Conservation (phyloP, 2,329 filamentous ascomycete species). For the Epichloe typhina region DNA sequence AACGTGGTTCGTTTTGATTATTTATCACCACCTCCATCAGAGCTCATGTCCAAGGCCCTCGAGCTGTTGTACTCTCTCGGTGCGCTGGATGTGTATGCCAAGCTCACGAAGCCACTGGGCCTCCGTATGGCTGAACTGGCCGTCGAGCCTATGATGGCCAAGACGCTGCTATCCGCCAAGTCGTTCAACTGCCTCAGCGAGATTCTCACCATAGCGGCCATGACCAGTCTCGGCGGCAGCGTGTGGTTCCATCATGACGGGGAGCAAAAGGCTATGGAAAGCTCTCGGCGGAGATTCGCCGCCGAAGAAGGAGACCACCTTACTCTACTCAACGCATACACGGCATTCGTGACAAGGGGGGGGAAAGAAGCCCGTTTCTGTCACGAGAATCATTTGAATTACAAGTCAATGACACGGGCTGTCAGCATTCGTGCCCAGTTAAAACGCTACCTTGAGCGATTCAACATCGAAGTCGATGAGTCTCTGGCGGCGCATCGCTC, state of each 20-base stretch:
- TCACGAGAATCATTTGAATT: constrained; percentile 75
- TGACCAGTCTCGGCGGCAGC: constrained; percentile 74
- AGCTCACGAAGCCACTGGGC: constrained; percentile 80
- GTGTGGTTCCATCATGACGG: constrained; percentile 74
- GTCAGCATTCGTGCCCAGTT: constrained; percentile 80
- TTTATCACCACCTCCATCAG: constrained; percentile 70
- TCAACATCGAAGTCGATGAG: constrained; percentile 60
- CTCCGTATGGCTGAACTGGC: constrained; percentile 85
- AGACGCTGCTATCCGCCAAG: constrained; percentile 64
- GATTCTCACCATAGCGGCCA: constrained; percentile 82
- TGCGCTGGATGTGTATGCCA: constrained; percentile 78
- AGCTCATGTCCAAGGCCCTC: constrained; percentile 72
- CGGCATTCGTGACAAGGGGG: constrained; percentile 71
- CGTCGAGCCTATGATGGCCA: constrained; percentile 91
- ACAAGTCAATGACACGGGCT: constrained; percentile 67
- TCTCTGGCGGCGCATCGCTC: constrained; percentile 28
- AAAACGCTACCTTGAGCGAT: constrained; percentile 74
- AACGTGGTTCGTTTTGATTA: constrained; percentile 89
- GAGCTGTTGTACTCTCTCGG: constrained; percentile 80
- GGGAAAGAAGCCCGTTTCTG: constrained; percentile 76
- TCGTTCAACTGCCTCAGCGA: constrained; percentile 71
- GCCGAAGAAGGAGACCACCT: constrained; percentile 90
- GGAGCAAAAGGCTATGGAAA: constrained; percentile 63
- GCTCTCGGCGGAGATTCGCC: constrained; percentile 66
- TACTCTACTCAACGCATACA: constrained; percentile 86